Conservation (phyloP, 352 stramenopile species). For the Phytopythium helicoides region DNA sequence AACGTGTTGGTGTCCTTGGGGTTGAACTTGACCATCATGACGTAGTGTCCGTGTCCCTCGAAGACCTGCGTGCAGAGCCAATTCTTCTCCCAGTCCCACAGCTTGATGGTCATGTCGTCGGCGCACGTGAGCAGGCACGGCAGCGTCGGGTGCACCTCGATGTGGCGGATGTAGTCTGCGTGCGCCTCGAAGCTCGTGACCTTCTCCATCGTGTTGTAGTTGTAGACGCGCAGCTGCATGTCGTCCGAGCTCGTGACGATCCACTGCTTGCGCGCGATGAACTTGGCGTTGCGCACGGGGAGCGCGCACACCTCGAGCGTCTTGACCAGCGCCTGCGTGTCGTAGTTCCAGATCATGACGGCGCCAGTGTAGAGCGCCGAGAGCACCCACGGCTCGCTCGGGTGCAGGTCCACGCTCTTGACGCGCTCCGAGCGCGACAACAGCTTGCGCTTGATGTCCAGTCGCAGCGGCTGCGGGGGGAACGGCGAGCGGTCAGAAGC, state of each 20-base stretch:
- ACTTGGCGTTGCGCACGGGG: conserved; percentile 93
- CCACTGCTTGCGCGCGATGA: conserved; percentile 98
- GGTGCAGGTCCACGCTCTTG: conserved; percentile 98
- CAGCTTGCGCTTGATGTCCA: conserved; percentile 94
- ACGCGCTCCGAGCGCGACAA: conserved; percentile 95
- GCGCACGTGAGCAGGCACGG: conserved; percentile 95
- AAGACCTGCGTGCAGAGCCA: conserved; percentile 80
- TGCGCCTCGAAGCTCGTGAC: conserved; percentile 95
- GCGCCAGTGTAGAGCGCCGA: conserved; percentile 97
- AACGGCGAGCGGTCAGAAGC: too few relatives aligned
- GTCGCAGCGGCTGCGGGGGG: conserved; percentile 67
- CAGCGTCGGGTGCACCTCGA: conserved; percentile 96
- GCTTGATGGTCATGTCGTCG: conserved; percentile 99
- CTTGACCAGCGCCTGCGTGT: conserved; percentile 94
- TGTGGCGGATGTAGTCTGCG: conserved; percentile 98
- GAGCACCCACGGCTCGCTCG: conserved; percentile 97
- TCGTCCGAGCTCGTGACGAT: conserved; percentile 95
- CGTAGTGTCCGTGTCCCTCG: conserved; percentile 97
- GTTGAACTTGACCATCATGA: conserved; percentile 99
- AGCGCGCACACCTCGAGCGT: conserved; percentile 97
- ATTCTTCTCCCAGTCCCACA: conserved; percentile 97
- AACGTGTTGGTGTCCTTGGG: conserved; percentile 99
- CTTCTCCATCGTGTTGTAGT: conserved; percentile 99
- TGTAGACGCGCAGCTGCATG: conserved; percentile 97
- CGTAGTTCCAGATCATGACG: conserved; percentile 99